Evolutionary conservation across 371 early-diverging fungal genomes (phyloP), one percentile per base, ranked within the genome.

Genomic region (Mortierella sp.): DNA sequence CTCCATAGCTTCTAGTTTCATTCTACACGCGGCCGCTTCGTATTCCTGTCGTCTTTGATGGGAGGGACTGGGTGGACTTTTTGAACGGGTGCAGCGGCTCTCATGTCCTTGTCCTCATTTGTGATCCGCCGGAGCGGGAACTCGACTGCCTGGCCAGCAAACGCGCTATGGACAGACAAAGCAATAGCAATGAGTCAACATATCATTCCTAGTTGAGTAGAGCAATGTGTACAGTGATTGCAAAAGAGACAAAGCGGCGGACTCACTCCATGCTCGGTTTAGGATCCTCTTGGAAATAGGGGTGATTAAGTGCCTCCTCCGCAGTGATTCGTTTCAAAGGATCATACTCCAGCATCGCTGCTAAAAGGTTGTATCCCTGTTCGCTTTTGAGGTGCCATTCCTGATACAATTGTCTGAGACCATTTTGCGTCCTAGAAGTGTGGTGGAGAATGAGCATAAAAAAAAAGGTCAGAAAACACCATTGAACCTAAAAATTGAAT

Each of bases 231-330:
- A n/a, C n/a, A n/a, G n/a, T n/a, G n/a, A n/a, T n/a, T n/a, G n/a
- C n/a, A n/a, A n/a, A n/a, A n/a, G n/a, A n/a, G n/a, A n/a, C n/a
- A n/a, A n/a, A n/a, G n/a, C n/a, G n/a, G n/a, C n/a, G n/a, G n/a
- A n/a, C 86, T 78, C 86, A 93, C 93, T 89, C 88, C 80, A 86
- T 81, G 12, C 84, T 74, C 2, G 96, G 95, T 47, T 81, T 83
- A 3, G 97, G 96, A n/a, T 95, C 95, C 58, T 95, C 95, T 57
- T 83, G 80, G 64, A 99, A 99, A 66, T 96, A 98, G 21, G 92
- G 87, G 71, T 97, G 95, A 19, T 84, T 83, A 28, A 99, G 79
- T 4, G 97, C 95, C 49, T 94, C 90, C 39, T 92, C 90, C 0
- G 98, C 98, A 12, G 94, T 87, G 38, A 97, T 93, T 23, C 99